Evolutionary conservation across 164 flowering plant species (phyloP).

Genomic region (Cinnamomum chago): DNA sequence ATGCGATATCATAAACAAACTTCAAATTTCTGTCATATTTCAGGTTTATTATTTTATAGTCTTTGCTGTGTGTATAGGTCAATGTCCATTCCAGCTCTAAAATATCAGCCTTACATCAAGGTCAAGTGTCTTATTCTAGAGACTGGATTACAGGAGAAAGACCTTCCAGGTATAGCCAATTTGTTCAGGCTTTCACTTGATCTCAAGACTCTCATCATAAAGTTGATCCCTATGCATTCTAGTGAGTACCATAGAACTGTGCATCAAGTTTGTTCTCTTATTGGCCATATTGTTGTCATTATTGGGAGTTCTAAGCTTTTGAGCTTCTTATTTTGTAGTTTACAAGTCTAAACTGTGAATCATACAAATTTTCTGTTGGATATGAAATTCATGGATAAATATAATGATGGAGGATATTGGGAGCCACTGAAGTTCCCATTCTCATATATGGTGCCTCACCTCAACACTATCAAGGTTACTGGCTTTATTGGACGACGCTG

Average conservation of each 20-base stretch:
- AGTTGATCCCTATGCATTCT: not conserved
- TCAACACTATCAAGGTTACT: not conserved
- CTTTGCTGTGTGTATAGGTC: not conserved
- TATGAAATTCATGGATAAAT: too few relatives aligned
- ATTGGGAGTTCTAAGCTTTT: too few relatives aligned
- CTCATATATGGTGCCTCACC: not conserved
- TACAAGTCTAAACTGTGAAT: too few relatives aligned
- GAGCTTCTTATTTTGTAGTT: too few relatives aligned
- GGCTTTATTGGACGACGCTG: not conserved
- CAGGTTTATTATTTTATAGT: too few relatives aligned
- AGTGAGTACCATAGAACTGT: not conserved
- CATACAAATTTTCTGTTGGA: too few relatives aligned
- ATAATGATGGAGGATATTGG: not conserved
- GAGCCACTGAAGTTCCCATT: not conserved
- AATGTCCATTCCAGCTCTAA: not conserved
- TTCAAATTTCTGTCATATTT: too few relatives aligned
- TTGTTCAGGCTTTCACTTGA: not conserved
- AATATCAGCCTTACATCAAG: not conserved
- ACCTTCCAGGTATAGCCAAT: not conserved
- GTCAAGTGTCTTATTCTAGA: conserved; percentile 1
- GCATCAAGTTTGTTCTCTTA: too few relatives aligned
- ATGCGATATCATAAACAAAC: too few relatives aligned
- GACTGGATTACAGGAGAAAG: not conserved
- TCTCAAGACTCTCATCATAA: conserved; percentile 5
- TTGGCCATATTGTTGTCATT: too few relatives aligned